These are phyloP conservation scores for Arctium lappa DNA, from an alignment of 129 eudicot genomes.

Conservation along the genomic window DNA sequence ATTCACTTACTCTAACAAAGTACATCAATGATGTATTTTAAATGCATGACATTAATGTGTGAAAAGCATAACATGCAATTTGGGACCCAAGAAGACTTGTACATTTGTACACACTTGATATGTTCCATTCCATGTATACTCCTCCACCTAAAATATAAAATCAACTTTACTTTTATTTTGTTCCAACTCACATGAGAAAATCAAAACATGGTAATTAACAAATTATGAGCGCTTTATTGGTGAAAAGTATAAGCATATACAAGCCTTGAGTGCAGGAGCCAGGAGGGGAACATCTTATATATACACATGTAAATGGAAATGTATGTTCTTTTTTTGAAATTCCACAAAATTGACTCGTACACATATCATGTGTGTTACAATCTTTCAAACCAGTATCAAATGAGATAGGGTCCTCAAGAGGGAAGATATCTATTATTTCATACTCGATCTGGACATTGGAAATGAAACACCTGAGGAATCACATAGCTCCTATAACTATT, in stretches of 20 bases:
- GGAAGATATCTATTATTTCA: not conserved
- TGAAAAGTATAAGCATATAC: not conserved
- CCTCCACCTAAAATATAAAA: not conserved
- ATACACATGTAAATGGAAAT: not conserved
- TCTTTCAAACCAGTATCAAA: not conserved
- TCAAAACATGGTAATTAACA: not conserved
- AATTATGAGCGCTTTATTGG: not conserved
- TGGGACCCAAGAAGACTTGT: not conserved
- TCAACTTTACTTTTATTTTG: not conserved
- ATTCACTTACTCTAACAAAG: not conserved
- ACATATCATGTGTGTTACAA: not conserved
- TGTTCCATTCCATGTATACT: not conserved
- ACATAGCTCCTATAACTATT: not conserved
- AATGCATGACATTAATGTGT: not conserved
- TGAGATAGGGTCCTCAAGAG: not conserved
- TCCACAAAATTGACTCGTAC: not conserved
- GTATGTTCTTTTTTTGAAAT: not conserved
- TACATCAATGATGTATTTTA: slow-evolving; percentile 14
- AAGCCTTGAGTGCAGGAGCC: not conserved
- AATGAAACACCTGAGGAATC: not conserved
- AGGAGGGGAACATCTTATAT: not conserved
- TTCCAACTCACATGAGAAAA: too few relatives aligned
- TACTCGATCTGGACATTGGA: not conserved
- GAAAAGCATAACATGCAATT: slow-evolving; percentile 4
- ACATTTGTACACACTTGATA: not conserved